Conservation (phyloP, 176 grass and related monocot genomes). For the Aegilops tauschii region DNA sequence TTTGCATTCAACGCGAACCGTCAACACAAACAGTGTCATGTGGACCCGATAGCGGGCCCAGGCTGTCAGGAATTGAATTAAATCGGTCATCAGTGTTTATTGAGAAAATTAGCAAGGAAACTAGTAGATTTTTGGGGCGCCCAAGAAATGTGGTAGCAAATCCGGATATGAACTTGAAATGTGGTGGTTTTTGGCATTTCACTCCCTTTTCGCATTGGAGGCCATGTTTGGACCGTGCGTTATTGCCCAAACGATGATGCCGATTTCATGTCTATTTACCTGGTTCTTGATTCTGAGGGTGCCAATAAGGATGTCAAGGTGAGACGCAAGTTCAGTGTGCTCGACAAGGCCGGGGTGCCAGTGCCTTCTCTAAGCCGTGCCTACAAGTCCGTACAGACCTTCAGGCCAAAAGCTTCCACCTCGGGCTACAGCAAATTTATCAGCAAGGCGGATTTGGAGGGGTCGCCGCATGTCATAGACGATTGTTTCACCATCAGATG, state of each 20-base stretch:
- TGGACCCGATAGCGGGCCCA: too few species aligned
- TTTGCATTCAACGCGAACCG: too few species aligned
- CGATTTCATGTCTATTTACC: background rate
- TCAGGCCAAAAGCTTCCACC: background rate
- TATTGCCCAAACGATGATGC: background rate
- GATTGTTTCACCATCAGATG: background rate
- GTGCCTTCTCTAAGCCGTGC: background rate
- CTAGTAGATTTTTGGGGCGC: too few species aligned
- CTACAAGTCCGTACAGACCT: background rate
- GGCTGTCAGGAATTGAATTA: too few species aligned
- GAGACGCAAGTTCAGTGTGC: background rate
- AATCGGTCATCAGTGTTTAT: too few species aligned
- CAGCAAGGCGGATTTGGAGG: background rate
- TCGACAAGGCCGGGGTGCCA: background rate
- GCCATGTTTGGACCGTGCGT: background rate
- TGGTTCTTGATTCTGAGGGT: background rate
- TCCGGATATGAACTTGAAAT: too few species aligned
- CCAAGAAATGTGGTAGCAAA: too few species aligned
- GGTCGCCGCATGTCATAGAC: background rate
- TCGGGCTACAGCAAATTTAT: background rate
- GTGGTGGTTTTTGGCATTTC: too few species aligned
- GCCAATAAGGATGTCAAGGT: background rate
- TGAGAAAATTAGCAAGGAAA: too few species aligned
- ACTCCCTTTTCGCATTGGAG: background rate
- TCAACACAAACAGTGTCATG: too few species aligned